Evolutionary conservation across 31 red algal species (phyloP), one percentile per base, ranked within the genome.

Genomic region (Odonthalia washingtoniensis): DNA sequence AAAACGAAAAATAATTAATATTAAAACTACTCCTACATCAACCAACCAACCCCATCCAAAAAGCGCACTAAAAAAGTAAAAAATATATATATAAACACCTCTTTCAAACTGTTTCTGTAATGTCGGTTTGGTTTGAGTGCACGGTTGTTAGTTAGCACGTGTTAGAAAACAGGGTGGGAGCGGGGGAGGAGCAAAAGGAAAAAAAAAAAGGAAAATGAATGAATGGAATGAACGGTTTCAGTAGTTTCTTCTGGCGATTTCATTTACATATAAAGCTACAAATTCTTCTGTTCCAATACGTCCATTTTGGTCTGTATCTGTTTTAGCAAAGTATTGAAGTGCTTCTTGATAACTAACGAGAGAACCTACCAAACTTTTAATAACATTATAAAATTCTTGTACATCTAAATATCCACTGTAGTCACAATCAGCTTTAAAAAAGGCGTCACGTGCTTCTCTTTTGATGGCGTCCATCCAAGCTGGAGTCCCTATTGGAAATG

Each of bases 291-390:
- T 65, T 18, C 74, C 76, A 38, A 89, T 89, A 39, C 86, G 86
- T 1, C 86, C 86, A 79, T 89, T 89, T 64, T 81, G 53, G 42
- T 89, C 86, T 5, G 75, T 44, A 67, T 89, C 86, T 49, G 74
- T 79, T 40, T 81, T 78, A 40, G 75, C 86, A 61, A 89, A 89
- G 40, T 89, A 89, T 40, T 89, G 86, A 62, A 89, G 60, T 31
- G 86, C 86, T 72, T 89, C 86, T 74, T 89, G 86, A 62, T 89
- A 89, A 38, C 70, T 89, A 3, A 89, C 86, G 35, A 89, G 62
- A 16, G 57, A 35, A 36, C 86, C 86, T 33, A 89, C 75, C 37
- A 89, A 34, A 70, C 35, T 81, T 5, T 61, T 52, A 63, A 89
- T 65, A 35, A 89, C 86, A 24, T 46, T 69, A 41, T 62, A 74